These are phyloP conservation scores for Fusarium fujikuroi DNA, from an alignment of 2,329 filamentous ascomycete genomes.

Conservation along the genomic window DNA sequence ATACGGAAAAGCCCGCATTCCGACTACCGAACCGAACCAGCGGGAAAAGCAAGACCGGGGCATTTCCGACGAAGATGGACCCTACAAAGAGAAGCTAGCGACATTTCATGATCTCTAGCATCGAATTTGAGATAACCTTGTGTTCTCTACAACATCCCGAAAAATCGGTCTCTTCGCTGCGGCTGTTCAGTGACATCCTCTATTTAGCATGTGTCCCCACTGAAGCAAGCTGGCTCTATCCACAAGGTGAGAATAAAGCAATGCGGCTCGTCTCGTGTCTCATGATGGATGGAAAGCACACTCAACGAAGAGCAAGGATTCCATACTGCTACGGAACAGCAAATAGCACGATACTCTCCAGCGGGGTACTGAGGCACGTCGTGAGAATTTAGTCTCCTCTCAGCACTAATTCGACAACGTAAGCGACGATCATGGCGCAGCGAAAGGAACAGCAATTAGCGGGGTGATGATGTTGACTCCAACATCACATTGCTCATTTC, in stretches of 20 bases:
- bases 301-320: rapidly evolving
- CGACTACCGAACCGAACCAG: background rate
- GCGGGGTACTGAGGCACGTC: background rate
- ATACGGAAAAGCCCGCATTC: background rate
- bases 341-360: background rate
- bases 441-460: too few species aligned
- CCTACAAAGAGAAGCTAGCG: background rate
- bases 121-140: rapidly evolving
- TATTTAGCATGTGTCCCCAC: background rate
- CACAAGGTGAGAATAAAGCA: too few species aligned
- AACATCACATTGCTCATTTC: background rate
- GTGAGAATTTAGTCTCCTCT: slow-evolving; percentile 5
- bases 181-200: background rate
- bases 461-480: background rate
- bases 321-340: too few species aligned
- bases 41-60: background rate
- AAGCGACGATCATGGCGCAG: background rate
- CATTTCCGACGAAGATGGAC: background rate
- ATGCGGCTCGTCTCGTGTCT: too few species aligned
- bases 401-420: background rate
- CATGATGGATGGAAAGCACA: background rate
- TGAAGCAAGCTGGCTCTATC: too few species aligned
- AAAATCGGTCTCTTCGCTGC: background rate
- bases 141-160: too few species aligned
- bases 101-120: too few species aligned